Base-by-base conservation (phyloP, 345 rosid species). In the Lepidium aucheri region DNA sequence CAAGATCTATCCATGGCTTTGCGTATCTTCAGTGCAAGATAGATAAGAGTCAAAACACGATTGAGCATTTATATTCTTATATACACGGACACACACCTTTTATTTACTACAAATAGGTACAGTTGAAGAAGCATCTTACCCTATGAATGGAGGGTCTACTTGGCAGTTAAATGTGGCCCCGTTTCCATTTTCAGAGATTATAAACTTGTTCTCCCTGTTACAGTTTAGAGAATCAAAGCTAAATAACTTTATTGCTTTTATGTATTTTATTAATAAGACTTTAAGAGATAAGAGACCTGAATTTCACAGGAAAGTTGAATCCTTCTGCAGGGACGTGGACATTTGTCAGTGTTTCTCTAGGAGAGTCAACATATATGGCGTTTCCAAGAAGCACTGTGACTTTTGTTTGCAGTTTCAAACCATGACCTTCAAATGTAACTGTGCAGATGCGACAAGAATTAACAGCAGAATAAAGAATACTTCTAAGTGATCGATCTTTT, bases 81-180 rank as follows among this genome's bases (percentile, higher is more conserved):
- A 18, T 24, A 52, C 4, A 3, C 8, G 24, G 7, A 26, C 6
- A 44, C 11, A 16, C 4, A 16, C 11, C 15, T 16, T 28, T 12
- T 22, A 64, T 22, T 11, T 45, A 56, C 17, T 64, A 22, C 38
- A 40, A 33, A 17, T 26, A 30, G 30, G 16, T 16, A 17, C 11
- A 60, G 30, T 51, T 40, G 18, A 63, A 49, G 33, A 64, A 70
- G 62, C 65, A 63, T 65, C 71, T 63, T 87, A 92, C 98, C 96
- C 98, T 43, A 89, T 73, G 68, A 65, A 83, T 33, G 93, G 73
- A 75, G 98, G 98, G 49, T 89, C 87, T 61, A 89, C 91, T 70
- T 57, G 58, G 72, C 98, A 92, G 68, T 82, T 83, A 75, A 75
- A 84, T 4, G 81, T 47, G 42, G 67, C 72, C 68, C 43, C 84